Evolutionary conservation across 2,329 filamentous ascomycete genomes (phyloP).

Genomic region (Colletotrichum sp.): DNA sequence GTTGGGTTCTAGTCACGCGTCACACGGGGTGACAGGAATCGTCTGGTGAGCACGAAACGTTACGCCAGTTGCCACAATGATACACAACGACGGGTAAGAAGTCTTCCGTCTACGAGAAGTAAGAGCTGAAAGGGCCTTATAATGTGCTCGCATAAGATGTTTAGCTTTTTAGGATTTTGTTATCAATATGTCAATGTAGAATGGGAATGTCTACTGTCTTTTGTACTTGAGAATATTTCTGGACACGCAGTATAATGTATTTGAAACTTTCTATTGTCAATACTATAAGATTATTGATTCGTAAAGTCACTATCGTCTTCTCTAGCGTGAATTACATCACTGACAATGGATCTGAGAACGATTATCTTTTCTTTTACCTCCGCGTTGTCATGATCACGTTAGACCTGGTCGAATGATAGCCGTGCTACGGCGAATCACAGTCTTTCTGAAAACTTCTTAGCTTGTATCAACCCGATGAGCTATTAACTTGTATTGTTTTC

Average conservation of each 20-base stretch:
- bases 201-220: accelerated
- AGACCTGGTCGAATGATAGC: not conserved
- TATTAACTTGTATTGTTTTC: not conserved
- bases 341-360: not conserved
- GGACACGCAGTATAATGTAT: no score
- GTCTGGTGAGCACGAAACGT: not conserved
- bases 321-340: no score
- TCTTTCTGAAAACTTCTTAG: not conserved
- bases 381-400: not conserved
- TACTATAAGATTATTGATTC: no score
- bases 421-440: not conserved
- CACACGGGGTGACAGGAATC: not conserved
- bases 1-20: not conserved
- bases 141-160: accelerated
- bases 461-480: not conserved
- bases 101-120: accelerated
- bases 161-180: not conserved
- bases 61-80: not conserved
- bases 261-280: no score
- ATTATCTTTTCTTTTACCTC: not conserved
- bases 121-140: accelerated
- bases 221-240: no score
- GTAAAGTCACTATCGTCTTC: no score
- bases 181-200: not conserved
- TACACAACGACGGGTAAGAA: not conserved